A percentile compares a stretch with the other conserved stretches of the same genome.
phyloP scores from a whole-genome alignment of 108 stramenopile genomes.

The Fistulifera solaris region DNA sequence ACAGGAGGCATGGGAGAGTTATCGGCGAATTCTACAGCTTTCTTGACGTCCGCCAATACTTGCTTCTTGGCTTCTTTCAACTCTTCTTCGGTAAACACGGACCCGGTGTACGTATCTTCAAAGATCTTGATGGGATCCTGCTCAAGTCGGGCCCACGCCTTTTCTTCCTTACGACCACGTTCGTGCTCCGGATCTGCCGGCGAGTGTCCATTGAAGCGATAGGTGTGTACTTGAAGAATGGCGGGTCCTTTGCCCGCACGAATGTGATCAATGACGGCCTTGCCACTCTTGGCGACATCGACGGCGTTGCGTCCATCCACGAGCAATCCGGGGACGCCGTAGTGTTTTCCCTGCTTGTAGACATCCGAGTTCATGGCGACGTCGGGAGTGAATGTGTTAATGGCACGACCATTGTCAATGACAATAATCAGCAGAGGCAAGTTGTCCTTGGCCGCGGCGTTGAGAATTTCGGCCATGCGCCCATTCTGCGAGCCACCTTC shows the following conservation, averaged over 20 bases:
- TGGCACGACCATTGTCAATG: constrained; percentile 98
- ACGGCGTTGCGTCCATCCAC: constrained; percentile 88
- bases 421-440: constrained; percentile 88
- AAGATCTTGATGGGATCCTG: constrained; percentile 95
- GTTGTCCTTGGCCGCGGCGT: constrained; percentile 94
- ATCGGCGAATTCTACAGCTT: constrained; percentile 87
- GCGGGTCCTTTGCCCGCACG: constrained; percentile 90
- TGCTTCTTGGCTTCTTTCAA: constrained; percentile 76
- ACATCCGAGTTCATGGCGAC: constrained; percentile 90
- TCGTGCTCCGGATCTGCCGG: constrained; percentile 99
- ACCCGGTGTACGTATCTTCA: constrained; percentile 69
- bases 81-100: constrained; percentile 81
- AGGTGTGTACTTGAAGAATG: constrained; percentile 95
- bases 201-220: constrained; percentile 96
- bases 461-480: constrained; percentile 91
- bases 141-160: constrained; percentile 91
- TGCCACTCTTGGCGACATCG: constrained; percentile 92
- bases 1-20: constrained; percentile 87
- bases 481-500: constrained; percentile 97
- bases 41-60: constrained; percentile 81
- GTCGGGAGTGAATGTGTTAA: constrained; percentile 97
- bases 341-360: constrained; percentile 90
- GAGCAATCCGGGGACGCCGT: constrained; percentile 89
- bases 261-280: constrained; percentile 94
- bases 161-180: constrained; percentile 97